Evolutionary conservation across 2,329 filamentous ascomycete species (phyloP), one percentile per base, ranked within the genome.

Genomic region (Blastomyces silverae): DNA sequence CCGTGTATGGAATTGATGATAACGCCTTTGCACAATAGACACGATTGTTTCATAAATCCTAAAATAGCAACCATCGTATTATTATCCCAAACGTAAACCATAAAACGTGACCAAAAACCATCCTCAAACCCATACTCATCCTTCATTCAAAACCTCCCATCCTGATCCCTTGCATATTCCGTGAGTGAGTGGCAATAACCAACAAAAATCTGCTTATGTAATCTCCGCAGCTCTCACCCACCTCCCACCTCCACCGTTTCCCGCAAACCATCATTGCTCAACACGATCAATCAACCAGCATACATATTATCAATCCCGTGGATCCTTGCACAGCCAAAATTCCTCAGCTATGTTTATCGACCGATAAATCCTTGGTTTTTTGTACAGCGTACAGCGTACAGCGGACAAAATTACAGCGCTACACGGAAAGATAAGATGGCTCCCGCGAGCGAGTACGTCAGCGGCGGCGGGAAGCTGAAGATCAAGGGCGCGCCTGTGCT

Each of bases 401-500:
- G 3, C n/a, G n/a, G n/a, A n/a, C n/a, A n/a, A n/a, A n/a, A 1
- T 7, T 52, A 62, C n/a, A 22, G 17, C 20, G 20, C 3, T 3
- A 15, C 15, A 20, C 48, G 22, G 56, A 20, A 22, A 34, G 31
- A 34, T n/a, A 34, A 34, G 31, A 50, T 63, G 61, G 61, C 61
- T 6, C 67, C 71, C 59, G 69, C 67, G 64, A 88, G 90, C 75
- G 90, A 95, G 70, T 95, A 95, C 80, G 77, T 81, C 65, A 83
- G 84, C 67, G 83, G 86, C 66, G 86, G 88, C 72, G 91, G 91
- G 71, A 89, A 88, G 67, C 85, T 97, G 48, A 93, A 91, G 74
- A 84, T 97, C 66, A 97, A 97, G 79, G 91, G 92, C 72, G 84
- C 81, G 67, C 87, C 87, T 72, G 58, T 83, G 68, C 87, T 84